Evolutionary conservation across 441 rosid genomes (phyloP).

Genomic region (Populus trichocarpa): DNA sequence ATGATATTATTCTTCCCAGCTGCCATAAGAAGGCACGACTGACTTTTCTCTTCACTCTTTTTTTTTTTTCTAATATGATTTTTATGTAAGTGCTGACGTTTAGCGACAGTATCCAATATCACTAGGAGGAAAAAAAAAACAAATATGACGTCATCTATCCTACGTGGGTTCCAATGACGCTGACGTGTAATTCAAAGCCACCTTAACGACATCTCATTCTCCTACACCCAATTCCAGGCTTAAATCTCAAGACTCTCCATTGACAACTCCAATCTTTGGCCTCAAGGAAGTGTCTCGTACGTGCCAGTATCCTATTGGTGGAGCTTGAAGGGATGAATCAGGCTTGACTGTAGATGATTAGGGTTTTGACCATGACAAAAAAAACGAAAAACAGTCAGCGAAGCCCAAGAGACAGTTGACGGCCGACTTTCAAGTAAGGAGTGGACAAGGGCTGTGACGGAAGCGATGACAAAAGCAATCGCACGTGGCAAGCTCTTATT

Average conservation of each 20-base stretch:
- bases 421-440: conserved; percentile 12
- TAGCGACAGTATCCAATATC: not conserved
- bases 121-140: not conserved
- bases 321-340: accelerated
- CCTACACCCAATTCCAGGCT: not conserved
- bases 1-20: too few relatives aligned
- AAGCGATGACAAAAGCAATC: conserved; percentile 51
- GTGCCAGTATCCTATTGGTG: not conserved
- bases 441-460: conserved; percentile 37
- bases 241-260: not conserved
- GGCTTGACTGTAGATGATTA: not conserved
- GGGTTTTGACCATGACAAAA: not conserved
- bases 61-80: too few relatives aligned
- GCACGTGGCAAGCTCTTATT: conserved; percentile 3
- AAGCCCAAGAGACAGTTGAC: not conserved
- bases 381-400: conserved; percentile 17
- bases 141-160: conserved; percentile 2
- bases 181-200: conserved; percentile 12
- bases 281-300: not conserved
- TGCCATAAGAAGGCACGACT: too few relatives aligned
- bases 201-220: not conserved
- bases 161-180: not conserved
- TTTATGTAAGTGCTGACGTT: too few relatives aligned
- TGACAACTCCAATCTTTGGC: not conserved
- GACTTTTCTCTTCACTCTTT: too few relatives aligned